Base-by-base conservation (phyloP, 1,284 basidiomycete genomes). In the Fistulinella cinereoalba region DNA sequence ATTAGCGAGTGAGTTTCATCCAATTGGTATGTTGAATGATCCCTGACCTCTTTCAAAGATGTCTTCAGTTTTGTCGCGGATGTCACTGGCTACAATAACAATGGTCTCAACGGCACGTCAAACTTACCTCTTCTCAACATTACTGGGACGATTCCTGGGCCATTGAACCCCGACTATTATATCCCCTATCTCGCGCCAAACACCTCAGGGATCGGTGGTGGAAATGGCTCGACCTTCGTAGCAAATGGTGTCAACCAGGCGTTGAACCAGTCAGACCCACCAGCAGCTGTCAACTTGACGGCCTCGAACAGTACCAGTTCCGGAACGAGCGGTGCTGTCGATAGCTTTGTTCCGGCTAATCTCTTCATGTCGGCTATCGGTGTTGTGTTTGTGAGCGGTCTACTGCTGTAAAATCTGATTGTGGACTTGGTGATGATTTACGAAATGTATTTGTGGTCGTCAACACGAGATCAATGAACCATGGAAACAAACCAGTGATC, bases 51-150 rank as follows among this genome's bases (percentile, higher is more conserved):
- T 13, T 25, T 13, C 40, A 31, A 50, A 80, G 61, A 80, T 55
- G 77, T 80, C 49, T 71, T 72, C 59, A 50, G 55, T 33, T 61
- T 74, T 51, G 73, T 79, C 29, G 73, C 79, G 4, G 57, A 66
- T 19, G 47, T 42, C 1, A 70, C 71, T 4, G 60, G 60, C 16
- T 76, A 72, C 60, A 55, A 55, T 50, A 57, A 67, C 42, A 61
- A 68, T 41, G 55, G 66, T 42, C 38, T 64, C 18, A 56, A 41
- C 1, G 12, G 41, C 10, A 21, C 22, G 13, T 46, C 64, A 3
- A 2, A 41, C 16, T 49, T 61, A 41, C 72, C 72, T 23, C 51
- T 62, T 32, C 61, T 69, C 24, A 67, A 71, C 48, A 12, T 53
- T 28, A 62, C 56, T 4, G 32, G 16, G 15, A 56, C 44, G 10